Evolutionary conservation across 2,329 filamentous ascomycete genomes (phyloP), one percentile per base, ranked within the genome.

Genomic region (Clonostachys solani): DNA sequence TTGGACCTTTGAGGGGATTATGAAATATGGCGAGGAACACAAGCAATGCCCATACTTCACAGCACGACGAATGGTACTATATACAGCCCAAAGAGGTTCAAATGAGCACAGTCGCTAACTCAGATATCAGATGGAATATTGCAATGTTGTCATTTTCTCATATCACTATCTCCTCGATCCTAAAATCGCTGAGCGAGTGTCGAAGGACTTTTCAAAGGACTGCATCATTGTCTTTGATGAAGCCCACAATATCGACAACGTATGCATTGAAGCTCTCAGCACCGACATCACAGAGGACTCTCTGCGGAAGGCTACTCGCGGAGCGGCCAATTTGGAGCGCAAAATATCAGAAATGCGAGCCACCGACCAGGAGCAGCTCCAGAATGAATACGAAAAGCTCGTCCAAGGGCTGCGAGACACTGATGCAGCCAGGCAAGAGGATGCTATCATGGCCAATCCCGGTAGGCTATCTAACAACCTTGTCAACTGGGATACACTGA

Each of bases 1-100:
- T 3, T 99, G 94, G 83, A 97, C 94, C 0, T 81, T 99, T 44
- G 94, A 99, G 56, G 89, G 85, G 13, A 80, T 99, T 43, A 70
- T 95, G 48, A 83, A 80, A 53, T 97, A 99, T 59, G 92, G 95
- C 46, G 92, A 99, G 67, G 79, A 96, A 58, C 85, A 96, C 53
- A 96, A 96, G 63, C 94, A 97, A 65, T 99, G 94, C 57, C 94
- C 94, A 0, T 99, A 99, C 64, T 99, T 99, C 59, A 96, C 92
- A 13, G 89, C 90, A 13, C 80, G 94, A 49, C 84, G 94, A 53
- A 99, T 99, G 94, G 87, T 89, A 67, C 59, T 74, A 9, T 5
- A 18, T 15, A 17, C 33, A n/a, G 16, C 15, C 15, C 16, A 18
- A 42, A 16, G 15, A 16, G 9, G 9, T 13, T 7, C 13, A 13